Percentiles rank a stretch among this genome's conserved stretches.
These are phyloP conservation scores for Pythium phragmiticola DNA, from an alignment of 352 stramenopile species.

Conservation along the genomic window DNA sequence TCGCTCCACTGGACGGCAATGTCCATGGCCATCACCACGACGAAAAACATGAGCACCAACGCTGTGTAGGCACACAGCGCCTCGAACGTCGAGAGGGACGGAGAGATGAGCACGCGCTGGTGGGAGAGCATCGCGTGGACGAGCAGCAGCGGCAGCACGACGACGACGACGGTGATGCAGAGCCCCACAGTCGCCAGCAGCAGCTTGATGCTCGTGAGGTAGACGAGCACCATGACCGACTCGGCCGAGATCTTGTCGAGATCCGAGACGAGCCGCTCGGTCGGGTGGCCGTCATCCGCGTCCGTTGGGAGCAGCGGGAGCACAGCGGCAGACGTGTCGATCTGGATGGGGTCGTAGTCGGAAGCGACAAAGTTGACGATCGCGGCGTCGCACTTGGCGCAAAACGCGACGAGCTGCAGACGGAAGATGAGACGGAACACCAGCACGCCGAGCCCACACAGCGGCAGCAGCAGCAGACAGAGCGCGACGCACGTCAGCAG, in stretches of 20 bases:
- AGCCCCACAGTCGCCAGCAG: conserved; percentile 16
- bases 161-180: neutral
- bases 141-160: conserved; percentile 12
- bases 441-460: conserved; percentile 26
- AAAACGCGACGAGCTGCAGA: conserved; percentile 13
- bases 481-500: conserved; percentile 11
- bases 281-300: conserved; percentile 3
- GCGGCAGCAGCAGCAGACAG: conserved; percentile 15
- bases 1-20: conserved; percentile 13
- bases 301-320: neutral
- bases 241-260: conserved; percentile 13
- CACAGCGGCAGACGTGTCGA: conserved; percentile 2
- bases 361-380: conserved; percentile 25
- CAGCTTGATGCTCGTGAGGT: conserved; percentile 31
- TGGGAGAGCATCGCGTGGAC: conserved; percentile 1
- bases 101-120: neutral
- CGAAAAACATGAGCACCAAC: conserved; percentile 16
- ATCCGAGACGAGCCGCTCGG: conserved; percentile 12
- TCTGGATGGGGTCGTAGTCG: conserved; percentile 13
- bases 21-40: conserved; percentile 21
- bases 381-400: conserved; percentile 22
- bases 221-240: conserved; percentile 24
- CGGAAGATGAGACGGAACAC: conserved; percentile 27
- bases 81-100: conserved; percentile 4
- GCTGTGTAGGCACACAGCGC: conserved; percentile 3